Evolutionary conservation across 805 yeast species (phyloP).

Genomic region (Blastobotrys robertii): DNA sequence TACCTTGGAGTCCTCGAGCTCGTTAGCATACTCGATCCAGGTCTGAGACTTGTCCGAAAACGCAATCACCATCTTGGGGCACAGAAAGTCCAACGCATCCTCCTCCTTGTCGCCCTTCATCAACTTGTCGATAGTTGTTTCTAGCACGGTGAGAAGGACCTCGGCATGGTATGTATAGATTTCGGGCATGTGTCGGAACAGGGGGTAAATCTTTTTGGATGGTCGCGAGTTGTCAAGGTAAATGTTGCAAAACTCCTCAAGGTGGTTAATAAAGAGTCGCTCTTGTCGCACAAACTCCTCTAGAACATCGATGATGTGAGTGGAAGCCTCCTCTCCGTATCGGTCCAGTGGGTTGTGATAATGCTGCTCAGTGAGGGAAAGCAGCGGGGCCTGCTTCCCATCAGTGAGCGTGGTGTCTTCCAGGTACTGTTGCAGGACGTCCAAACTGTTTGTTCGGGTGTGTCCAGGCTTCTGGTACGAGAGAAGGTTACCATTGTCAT

Average conservation of each 20-base stretch:
- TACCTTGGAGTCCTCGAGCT: no score
- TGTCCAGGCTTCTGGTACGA: background rate
- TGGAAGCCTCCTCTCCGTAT: background rate
- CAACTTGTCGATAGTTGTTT: slow-evolving; percentile 8
- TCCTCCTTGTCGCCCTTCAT: slow-evolving; percentile 1
- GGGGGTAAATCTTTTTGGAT: slow-evolving; percentile 7
- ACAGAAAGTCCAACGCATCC: slow-evolving; percentile 3
- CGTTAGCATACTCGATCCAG: no score
- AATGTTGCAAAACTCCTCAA: slow-evolving; percentile 11
- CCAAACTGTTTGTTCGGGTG: slow-evolving; percentile 5
- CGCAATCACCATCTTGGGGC: no score
- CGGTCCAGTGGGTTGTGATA: background rate
- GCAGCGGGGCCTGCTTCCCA: background rate
- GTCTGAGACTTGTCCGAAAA: no score
- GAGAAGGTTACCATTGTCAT: background rate
- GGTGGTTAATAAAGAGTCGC: slow-evolving; percentile 4
- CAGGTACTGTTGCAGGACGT: slow-evolving; percentile 12
- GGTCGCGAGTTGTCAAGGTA: slow-evolving; percentile 7
- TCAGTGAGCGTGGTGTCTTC: slow-evolving; percentile 3
- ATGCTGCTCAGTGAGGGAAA: background rate
- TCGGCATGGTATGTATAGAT: slow-evolving; percentile 15
- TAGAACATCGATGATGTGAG: background rate
- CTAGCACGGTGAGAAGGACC: slow-evolving; percentile 9
- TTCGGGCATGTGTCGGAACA: slow-evolving; percentile 17
- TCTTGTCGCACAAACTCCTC: slow-evolving; percentile 9